phyloP scores from a whole-genome alignment of 1,284 basidiomycete species.

The Cryptococcus wingfieldii region DNA sequence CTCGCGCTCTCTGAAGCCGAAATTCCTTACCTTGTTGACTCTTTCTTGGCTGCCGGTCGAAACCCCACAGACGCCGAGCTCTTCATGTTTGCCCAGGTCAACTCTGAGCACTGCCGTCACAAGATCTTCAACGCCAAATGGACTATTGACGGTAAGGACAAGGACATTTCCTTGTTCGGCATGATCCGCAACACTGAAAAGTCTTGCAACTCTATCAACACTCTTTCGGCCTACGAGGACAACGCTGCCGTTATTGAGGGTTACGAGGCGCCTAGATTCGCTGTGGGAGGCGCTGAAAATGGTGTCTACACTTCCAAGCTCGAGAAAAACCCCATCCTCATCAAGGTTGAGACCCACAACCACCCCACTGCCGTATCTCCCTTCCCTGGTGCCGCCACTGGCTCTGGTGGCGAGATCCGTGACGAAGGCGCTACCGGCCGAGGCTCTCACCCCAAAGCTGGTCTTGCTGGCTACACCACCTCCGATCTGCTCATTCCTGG shows the following conservation, averaged over 20 bases:
- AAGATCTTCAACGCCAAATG: constrained; percentile 99
- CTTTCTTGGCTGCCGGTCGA: constrained; percentile 71
- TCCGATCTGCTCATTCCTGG: constrained; percentile 89
- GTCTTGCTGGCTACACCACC: constrained; percentile 89
- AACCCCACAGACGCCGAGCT: constrained; percentile 96
- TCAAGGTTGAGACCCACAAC: constrained; percentile 99
- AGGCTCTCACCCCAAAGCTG: constrained; percentile 95
- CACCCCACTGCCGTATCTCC: constrained; percentile 98
- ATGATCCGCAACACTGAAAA: constrained; percentile 99
- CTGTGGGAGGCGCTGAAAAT: constrained; percentile 51
- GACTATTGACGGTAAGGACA: constrained; percentile 72
- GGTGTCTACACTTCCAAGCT: constrained; percentile 57
- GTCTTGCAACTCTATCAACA: constrained; percentile 61
- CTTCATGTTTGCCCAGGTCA: constrained; percentile 99
- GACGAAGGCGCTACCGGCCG: constrained; percentile 95
- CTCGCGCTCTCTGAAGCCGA: constrained; percentile 87
- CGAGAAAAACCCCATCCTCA: constrained; percentile 83
- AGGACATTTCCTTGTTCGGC: constrained; percentile 79
- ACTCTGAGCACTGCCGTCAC: constrained; percentile 98
- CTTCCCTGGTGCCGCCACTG: constrained; percentile 94
- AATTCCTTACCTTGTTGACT: constrained; percentile 87
- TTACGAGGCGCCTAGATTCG: constrained; percentile 72
- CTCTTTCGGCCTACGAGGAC: constrained; percentile 95
- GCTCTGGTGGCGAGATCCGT: constrained; percentile 95
- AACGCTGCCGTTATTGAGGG: constrained; percentile 95